Conservation (phyloP, 139 green algal genomes). For the Coelastrella sp. region DNA sequence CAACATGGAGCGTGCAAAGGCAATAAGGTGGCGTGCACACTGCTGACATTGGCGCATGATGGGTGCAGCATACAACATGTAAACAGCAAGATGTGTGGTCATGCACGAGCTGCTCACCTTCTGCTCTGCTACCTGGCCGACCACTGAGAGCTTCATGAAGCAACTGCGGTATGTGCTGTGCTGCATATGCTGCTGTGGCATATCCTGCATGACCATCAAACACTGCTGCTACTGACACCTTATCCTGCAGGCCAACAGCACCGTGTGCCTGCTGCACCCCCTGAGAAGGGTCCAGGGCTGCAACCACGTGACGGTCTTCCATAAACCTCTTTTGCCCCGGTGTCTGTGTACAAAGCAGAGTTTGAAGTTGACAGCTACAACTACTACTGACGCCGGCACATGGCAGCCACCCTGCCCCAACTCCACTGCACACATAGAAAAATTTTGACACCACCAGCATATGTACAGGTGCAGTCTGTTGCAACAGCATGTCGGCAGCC, state of each 20-base stretch:
- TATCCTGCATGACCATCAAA: conserved; percentile 47
- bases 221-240: conserved; percentile 36
- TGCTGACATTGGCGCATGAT: no score
- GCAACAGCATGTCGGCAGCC: no score
- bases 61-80: background rate
- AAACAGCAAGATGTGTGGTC: background rate
- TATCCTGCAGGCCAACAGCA: background rate
- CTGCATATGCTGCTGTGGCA: conserved; percentile 36
- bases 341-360: background rate
- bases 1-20: no score
- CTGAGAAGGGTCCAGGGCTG: conserved; percentile 27
- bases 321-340: conserved; percentile 24
- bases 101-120: background rate
- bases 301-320: conserved; percentile 47
- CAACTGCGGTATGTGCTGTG: conserved; percentile 41
- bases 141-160: conserved; percentile 39
- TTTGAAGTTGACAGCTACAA: no score
- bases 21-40: no score
- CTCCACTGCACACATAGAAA: no score
- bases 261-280: background rate
- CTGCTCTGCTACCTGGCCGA: background rate
- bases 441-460: no score
- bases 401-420: no score
- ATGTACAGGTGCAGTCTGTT: no score
- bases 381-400: no score